Evolutionary conservation across 306 rosid genomes (phyloP).

Genomic region (Begonia loranthoides): DNA sequence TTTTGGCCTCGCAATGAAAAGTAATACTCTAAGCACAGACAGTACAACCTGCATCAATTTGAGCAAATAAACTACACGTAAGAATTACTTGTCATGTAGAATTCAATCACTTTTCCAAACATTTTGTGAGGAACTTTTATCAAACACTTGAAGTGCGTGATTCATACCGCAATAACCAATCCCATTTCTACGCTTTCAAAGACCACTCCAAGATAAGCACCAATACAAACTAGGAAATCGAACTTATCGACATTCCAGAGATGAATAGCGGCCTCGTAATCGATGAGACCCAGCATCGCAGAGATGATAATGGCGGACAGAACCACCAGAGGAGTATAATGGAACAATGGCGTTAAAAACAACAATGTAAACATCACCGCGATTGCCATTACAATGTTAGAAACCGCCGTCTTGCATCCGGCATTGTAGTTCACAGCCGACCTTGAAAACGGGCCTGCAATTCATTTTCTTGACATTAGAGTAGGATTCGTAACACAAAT

Average conservation of each 20-base stretch:
- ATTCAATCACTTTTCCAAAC: not conserved
- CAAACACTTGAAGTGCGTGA: not conserved
- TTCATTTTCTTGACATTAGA: no score
- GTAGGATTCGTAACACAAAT: no score
- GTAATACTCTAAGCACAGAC: constrained; percentile 10
- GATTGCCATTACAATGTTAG: not conserved
- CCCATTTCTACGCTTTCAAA: not conserved
- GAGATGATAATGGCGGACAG: not conserved
- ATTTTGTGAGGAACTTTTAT: not conserved
- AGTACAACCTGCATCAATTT: constrained; percentile 8
- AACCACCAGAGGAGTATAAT: not conserved
- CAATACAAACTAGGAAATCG: not conserved
- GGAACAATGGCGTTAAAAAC: not conserved
- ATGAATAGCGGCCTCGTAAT: not conserved
- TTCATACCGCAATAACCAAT: not conserved
- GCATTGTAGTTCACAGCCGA: not conserved
- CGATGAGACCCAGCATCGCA: not conserved
- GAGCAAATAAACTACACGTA: not conserved
- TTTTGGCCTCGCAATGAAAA: constrained; percentile 8
- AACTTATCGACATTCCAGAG: not conserved
- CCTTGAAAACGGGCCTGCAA: not conserved
- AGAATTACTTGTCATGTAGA: not conserved
- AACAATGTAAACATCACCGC: constrained; percentile 1
- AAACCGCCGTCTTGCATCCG: not conserved
- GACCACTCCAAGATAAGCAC: constrained; percentile 1